Evolutionary conservation across 129 eudicot species (phyloP).

Genomic region (Kitagawia praeruptora): DNA sequence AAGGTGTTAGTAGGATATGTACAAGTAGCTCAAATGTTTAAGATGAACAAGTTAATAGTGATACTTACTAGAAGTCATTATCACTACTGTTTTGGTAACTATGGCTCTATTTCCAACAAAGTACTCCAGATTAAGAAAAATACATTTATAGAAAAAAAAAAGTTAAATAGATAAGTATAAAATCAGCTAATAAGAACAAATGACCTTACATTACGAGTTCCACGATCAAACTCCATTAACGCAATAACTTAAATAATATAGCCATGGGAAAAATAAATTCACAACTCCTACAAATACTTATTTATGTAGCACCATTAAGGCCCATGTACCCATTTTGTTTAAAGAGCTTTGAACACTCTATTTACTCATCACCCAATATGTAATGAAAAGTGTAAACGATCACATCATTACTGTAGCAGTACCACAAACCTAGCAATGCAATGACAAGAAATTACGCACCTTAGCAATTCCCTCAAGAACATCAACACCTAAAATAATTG

Average conservation of each 20-base stretch:
- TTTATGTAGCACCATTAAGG: background rate
- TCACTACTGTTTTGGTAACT: no score
- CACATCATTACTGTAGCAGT: background rate
- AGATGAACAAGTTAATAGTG: no score
- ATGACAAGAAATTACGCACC: conserved; percentile 27
- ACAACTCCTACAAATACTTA: background rate
- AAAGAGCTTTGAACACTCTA: background rate
- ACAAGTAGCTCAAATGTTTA: no score
- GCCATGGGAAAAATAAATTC: background rate
- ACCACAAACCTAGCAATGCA: background rate
- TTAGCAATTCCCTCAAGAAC: conserved; percentile 76
- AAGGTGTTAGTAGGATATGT: no score
- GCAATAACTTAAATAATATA: background rate
- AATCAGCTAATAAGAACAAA: no score
- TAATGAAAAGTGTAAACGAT: no score
- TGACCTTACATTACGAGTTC: no score
- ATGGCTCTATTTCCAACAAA: background rate
- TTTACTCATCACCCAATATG: background rate
- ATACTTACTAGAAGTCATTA: no score
- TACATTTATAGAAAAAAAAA: no score
- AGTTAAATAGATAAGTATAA: no score
- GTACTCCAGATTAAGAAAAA: background rate
- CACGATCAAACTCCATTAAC: background rate
- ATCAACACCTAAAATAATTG: conserved; percentile 87
- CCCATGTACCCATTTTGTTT: background rate